Percentiles rank a stretch among this genome's conserved stretches.
phyloP scores from a whole-genome alignment of 805 yeast genomes.

The Candida andamanensis region DNA sequence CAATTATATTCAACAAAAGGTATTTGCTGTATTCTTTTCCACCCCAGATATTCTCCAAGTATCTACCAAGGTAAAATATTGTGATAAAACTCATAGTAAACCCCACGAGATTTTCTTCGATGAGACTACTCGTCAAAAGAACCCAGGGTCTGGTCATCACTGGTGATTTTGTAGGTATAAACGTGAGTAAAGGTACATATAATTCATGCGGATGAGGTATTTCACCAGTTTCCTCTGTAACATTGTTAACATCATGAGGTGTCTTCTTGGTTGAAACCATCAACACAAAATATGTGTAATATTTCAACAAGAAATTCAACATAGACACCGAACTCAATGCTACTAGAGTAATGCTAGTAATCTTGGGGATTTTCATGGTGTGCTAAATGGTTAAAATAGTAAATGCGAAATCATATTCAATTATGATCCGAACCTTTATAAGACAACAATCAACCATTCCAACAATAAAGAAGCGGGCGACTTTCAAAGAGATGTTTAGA shows the following conservation, averaged over 20 bases:
- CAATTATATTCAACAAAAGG: conserved; percentile 29
- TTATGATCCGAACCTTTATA: background rate
- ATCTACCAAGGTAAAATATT: conserved; percentile 52
- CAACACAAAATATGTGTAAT: conserved; percentile 34
- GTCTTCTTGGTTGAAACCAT: conserved; percentile 24
- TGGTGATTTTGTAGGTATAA: conserved; percentile 42
- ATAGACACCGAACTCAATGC: conserved; percentile 25
- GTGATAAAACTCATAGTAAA: conserved; percentile 32
- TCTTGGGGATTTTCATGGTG: conserved; percentile 29
- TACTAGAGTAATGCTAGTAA: conserved; percentile 30
- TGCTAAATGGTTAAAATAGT: background rate
- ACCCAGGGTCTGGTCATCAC: conserved; percentile 46
- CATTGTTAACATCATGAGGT: conserved; percentile 17
- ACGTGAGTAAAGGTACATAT: conserved; percentile 46
- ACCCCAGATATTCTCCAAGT: conserved; percentile 66
- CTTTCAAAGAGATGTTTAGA: conserved; percentile 23
- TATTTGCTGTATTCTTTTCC: conserved; percentile 47
- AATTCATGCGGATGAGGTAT: conserved; percentile 42
- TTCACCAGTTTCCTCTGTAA: conserved; percentile 30
- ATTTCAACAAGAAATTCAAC: conserved; percentile 30
- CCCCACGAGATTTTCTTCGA: conserved; percentile 40
- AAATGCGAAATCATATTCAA: background rate
- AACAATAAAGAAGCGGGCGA: conserved; percentile 13
- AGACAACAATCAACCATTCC: conserved; percentile 6
- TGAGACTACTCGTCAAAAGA: conserved; percentile 40